These are phyloP conservation scores for Melocanna baccifera DNA, from an alignment of 176 grass and related monocot genomes.

Conservation along the genomic window DNA sequence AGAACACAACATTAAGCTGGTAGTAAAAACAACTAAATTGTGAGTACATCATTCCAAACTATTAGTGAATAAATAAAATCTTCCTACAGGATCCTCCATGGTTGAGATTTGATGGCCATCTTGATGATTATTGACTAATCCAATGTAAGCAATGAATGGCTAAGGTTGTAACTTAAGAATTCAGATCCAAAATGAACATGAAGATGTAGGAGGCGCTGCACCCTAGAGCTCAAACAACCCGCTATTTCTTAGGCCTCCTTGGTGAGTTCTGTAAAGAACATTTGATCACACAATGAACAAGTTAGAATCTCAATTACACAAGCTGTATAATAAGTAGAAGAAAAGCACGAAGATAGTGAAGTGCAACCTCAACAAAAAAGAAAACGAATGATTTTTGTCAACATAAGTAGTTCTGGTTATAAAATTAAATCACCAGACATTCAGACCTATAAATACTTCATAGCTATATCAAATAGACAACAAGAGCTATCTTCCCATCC, in stretches of 20 bases:
- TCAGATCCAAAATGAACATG: constrained; percentile 63
- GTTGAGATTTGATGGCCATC: background rate
- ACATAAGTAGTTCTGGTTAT: background rate
- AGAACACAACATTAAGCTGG: background rate
- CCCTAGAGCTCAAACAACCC: constrained; percentile 75
- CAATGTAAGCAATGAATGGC: background rate
- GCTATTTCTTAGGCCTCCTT: constrained; percentile 75
- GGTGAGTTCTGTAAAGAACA: constrained; percentile 78
- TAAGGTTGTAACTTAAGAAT: background rate
- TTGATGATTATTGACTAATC: constrained; percentile 24
- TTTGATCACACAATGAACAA: constrained; percentile 65
- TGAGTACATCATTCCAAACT: constrained; percentile 1
- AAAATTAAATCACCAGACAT: background rate
- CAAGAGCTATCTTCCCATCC: background rate
- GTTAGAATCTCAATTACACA: no score
- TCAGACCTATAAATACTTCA: background rate
- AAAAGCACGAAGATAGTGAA: background rate
- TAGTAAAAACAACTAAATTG: background rate
- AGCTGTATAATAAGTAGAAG: background rate
- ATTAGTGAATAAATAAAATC: constrained; percentile 16
- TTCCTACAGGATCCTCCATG: background rate
- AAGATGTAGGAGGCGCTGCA: constrained; percentile 61
- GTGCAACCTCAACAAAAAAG: background rate
- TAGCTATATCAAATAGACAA: constrained; percentile 13
- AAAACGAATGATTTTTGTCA: constrained; percentile 12